phyloP scores from a whole-genome alignment of 345 rosid species.

The Populus simonii region DNA sequence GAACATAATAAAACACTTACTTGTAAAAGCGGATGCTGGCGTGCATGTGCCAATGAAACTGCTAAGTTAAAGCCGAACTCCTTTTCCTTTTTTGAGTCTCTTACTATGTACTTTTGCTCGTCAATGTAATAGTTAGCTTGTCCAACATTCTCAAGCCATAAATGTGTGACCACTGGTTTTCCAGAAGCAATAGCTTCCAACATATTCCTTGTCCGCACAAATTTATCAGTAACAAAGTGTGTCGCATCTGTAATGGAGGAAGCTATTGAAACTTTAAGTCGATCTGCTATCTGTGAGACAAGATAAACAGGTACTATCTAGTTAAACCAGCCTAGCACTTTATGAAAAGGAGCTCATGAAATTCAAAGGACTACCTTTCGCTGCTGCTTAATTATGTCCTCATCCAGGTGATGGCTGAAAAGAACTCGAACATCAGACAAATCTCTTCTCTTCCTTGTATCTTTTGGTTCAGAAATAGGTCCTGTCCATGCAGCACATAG shows the following conservation, averaged over 20 bases:
- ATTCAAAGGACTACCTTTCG: slow-evolving; percentile 53
- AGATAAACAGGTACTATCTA: slow-evolving; percentile 14
- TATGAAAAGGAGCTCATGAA: not conserved
- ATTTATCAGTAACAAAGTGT: slow-evolving; percentile 66
- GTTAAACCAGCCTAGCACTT: not conserved
- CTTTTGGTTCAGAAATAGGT: slow-evolving; percentile 45
- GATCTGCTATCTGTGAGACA: slow-evolving; percentile 59
- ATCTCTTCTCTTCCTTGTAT: slow-evolving; percentile 70
- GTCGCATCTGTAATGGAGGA: slow-evolving; percentile 67
- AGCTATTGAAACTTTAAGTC: slow-evolving; percentile 57
- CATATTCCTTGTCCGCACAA: slow-evolving; percentile 76
- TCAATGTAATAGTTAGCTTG: slow-evolving; percentile 62
- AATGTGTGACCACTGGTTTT: slow-evolving; percentile 67
- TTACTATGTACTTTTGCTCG: slow-evolving; percentile 64
- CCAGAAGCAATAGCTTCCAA: slow-evolving; percentile 75
- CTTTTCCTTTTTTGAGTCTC: slow-evolving; percentile 63
- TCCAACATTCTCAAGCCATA: slow-evolving; percentile 68
- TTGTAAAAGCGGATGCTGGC: slow-evolving; percentile 54
- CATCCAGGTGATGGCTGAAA: slow-evolving; percentile 89
- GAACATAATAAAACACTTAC: no score
- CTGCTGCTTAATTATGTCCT: slow-evolving; percentile 66
- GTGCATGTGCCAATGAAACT: slow-evolving; percentile 53
- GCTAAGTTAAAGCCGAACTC: slow-evolving; percentile 66
- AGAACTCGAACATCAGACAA: slow-evolving; percentile 59
- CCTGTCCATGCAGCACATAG: slow-evolving; percentile 34